phyloP scores from a whole-genome alignment of 2,329 filamentous ascomycete genomes.

The Colletotrichum sp. region DNA sequence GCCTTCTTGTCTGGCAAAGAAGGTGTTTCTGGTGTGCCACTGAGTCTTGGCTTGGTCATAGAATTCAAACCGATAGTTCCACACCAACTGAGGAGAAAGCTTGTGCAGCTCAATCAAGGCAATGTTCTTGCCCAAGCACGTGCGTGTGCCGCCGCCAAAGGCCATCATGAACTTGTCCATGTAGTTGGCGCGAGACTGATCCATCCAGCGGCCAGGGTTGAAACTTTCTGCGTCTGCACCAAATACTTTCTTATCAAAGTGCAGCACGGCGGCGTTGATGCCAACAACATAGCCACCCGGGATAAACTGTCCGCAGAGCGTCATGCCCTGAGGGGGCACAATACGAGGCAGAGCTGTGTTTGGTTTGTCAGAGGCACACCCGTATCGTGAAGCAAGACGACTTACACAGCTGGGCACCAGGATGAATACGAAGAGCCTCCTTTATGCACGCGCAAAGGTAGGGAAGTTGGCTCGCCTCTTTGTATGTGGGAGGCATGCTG shows the following conservation, averaged over 20 bases:
- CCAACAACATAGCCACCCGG: neutral
- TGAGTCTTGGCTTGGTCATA: neutral
- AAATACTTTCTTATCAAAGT: neutral
- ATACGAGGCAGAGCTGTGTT: neutral
- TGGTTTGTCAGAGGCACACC: neutral
- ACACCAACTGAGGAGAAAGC: neutral
- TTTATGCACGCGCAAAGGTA: constrained; percentile 51
- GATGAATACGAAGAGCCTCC: constrained; percentile 53
- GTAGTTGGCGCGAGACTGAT: neutral
- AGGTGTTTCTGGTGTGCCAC: neutral
- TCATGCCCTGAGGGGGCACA: neutral
- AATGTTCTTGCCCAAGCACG: neutral
- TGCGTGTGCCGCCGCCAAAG: neutral
- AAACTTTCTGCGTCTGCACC: neutral
- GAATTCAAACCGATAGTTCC: neutral
- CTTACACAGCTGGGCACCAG: constrained; percentile 28
- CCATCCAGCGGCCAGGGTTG: neutral
- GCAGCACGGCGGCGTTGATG: neutral
- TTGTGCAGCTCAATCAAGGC: neutral
- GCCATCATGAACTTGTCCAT: neutral
- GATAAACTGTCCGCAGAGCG: neutral
- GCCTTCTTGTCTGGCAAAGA: neutral
- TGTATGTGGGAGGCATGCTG: constrained; percentile 16
- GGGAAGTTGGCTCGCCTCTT: constrained; percentile 16
- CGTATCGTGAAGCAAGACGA: neutral